Percentiles rank a stretch among this genome's conserved stretches.
phyloP scores from a whole-genome alignment of 1,139 yeast species.

The Yamadazyma triangularis region DNA sequence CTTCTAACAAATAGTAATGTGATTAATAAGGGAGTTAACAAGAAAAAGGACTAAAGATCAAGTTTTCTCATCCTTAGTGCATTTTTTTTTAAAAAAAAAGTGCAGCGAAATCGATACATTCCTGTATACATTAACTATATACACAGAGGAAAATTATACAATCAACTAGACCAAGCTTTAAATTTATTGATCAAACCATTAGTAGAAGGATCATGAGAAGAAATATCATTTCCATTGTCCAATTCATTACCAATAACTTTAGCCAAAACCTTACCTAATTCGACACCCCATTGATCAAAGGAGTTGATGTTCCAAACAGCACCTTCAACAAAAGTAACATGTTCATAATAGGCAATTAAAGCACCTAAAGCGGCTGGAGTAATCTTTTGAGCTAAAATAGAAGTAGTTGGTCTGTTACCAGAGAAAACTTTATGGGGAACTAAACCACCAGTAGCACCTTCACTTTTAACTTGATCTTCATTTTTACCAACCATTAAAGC shows the following conservation, averaged over 20 bases:
- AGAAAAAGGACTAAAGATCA: background rate
- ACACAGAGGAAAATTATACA: background rate
- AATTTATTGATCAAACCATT: conserved; percentile 90
- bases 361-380: conserved; percentile 97
- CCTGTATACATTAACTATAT: background rate
- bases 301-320: conserved; percentile 99
- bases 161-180: conserved; percentile 68
- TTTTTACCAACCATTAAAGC: conserved; percentile 96
- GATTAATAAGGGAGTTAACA: too few relatives aligned
- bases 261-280: conserved; percentile 95
- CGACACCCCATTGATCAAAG: conserved; percentile 99
- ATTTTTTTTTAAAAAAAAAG: background rate
- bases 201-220: conserved; percentile 84
- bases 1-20: too few relatives aligned
- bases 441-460: conserved; percentile 81
- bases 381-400: conserved; percentile 90
- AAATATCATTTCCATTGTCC: conserved; percentile 52
- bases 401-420: conserved; percentile 98
- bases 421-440: conserved; percentile 95
- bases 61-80: too few relatives aligned
- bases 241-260: conserved; percentile 91
- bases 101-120: background rate
- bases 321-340: conserved; percentile 95
- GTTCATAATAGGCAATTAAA: conserved; percentile 95
- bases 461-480: conserved; percentile 76